Evolutionary conservation across 2,329 filamentous ascomycete genomes (phyloP), one percentile per base, ranked within the genome.

Genomic region (Chrysoporthe cubensis): DNA sequence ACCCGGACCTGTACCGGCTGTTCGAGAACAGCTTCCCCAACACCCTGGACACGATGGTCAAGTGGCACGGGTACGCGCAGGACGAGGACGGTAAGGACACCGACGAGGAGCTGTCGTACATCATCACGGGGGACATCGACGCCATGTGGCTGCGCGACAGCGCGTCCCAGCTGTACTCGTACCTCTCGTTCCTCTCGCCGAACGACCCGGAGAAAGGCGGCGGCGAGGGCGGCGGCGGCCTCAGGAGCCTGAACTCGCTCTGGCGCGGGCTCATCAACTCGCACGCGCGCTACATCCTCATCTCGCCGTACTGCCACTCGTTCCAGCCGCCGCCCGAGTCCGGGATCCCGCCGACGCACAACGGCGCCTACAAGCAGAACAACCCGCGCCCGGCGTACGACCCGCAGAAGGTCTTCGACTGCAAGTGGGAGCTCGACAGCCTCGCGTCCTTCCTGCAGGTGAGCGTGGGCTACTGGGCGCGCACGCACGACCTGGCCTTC

Each of bases 401-500:
- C 74, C 84, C 84, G 1, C 84, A 82, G 1, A 83, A 88, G 32
- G 92, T 95, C 1, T 95, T 93, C 74, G 92, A 94, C 76, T 96
- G 93, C 84, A 97, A 97, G 80, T 97, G 95, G 78, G 94, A 97
- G 79, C 87, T 97, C 48, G 94, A 97, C 80, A 95, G 92, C 8
- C 86, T 97, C 2, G 93, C 93, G 0, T 89, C 92, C 56, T 97
- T 97, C 78, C 84, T 97, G n/a, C 88, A 91, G 54, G 84, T 97
- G 4, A 89, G 88, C 1, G 90, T 92, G 61, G 89, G 94, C 69
- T 97, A 96, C 67, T 92, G 92, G 75, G 81, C 85, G 73, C 83
- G 85, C 72, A 85, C 85, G 7, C 84, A 84, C 69, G 86, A 88
- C 71, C 82, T 87, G 61, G 83, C 85, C 65, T 88, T 88, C 74